Evolutionary conservation across 2,329 filamentous ascomycete species (phyloP).

Genomic region (Pleoardoris graminearum): DNA sequence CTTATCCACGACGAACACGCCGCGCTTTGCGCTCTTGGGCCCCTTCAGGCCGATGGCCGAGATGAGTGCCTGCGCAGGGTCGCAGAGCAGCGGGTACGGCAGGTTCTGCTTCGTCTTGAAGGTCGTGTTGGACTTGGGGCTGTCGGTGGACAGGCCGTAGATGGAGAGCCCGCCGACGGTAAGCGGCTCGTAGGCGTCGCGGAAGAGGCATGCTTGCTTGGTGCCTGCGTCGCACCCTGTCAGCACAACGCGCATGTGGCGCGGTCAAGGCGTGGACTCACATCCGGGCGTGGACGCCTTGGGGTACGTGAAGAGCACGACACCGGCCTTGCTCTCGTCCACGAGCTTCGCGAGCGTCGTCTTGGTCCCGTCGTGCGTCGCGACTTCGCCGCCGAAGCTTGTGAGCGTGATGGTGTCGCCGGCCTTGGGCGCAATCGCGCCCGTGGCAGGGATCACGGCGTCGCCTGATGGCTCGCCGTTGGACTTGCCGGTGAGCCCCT

Average conservation of each 20-base stretch:
- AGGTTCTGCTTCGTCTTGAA: conserved; percentile 93
- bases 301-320: conserved; percentile 94
- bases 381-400: conserved; percentile 68
- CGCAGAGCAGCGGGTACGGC: conserved; percentile 85
- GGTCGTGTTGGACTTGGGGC: conserved; percentile 85
- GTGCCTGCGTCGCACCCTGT: conserved; percentile 66
- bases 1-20: conserved; percentile 87
- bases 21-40: conserved; percentile 77
- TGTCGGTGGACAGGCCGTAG: conserved; percentile 87
- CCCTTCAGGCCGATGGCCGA: conserved; percentile 81
- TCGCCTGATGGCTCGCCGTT: conserved; percentile 32
- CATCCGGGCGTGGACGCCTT: conserved; percentile 93
- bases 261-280: conserved; percentile 56
- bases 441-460: conserved; percentile 17
- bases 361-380: conserved; percentile 81
- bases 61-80: conserved; percentile 74
- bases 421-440: conserved; percentile 38
- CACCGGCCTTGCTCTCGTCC: conserved; percentile 78
- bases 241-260: conserved; percentile 9
- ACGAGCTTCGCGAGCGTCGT: conserved; percentile 80
- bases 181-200: conserved; percentile 77
- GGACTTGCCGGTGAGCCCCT: conserved; percentile 26
- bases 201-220: conserved; percentile 89
- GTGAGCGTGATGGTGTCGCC: conserved; percentile 59
- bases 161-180: conserved; percentile 80